Evolutionary conservation across 2,329 filamentous ascomycete species (phyloP).

Genomic region (Paecilomyces sp.): DNA sequence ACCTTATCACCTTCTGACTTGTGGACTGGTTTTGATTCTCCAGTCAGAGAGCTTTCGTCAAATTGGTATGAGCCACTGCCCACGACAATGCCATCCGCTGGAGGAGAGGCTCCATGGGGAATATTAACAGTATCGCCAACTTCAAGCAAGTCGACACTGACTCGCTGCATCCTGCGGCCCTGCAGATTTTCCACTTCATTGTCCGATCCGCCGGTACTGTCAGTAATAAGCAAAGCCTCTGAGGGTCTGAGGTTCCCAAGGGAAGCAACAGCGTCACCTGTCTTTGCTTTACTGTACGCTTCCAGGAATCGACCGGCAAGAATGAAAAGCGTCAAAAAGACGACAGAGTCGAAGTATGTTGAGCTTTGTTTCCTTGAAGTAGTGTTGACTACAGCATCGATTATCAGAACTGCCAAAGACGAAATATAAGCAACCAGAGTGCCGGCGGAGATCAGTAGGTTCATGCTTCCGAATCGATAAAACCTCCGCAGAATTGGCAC

Average conservation of each 20-base stretch:
- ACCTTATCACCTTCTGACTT: constrained; percentile 37
- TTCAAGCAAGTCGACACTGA: constrained; percentile 64
- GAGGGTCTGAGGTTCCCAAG: constrained; percentile 71
- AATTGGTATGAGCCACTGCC: constrained; percentile 57
- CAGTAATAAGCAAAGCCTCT: constrained; percentile 60
- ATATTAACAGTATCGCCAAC: constrained; percentile 68
- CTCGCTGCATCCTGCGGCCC: constrained; percentile 29
- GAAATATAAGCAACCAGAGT: constrained; percentile 83
- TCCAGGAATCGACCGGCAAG: constrained; percentile 58
- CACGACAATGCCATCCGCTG: constrained; percentile 66
- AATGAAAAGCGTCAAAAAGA: constrained; percentile 85
- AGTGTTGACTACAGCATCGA: constrained; percentile 35
- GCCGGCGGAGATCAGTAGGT: constrained; percentile 82
- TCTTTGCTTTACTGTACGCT: constrained; percentile 84
- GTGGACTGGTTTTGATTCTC: constrained; percentile 40
- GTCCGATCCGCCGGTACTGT: constrained; percentile 1
- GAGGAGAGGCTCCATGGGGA: constrained; percentile 72
- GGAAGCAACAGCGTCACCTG: constrained; percentile 76
- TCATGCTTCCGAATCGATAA: constrained; percentile 95
- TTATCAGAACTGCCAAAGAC: constrained; percentile 70
- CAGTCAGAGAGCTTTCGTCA: constrained; percentile 83
- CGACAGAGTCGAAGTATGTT: constrained; percentile 83
- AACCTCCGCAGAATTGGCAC: constrained; percentile 69
- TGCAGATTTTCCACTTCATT: constrained; percentile 1
- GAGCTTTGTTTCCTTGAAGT: constrained; percentile 48